Conservation (phyloP, 225 moss, liverwort and hornwort species). For the Sphagnum tenellum region DNA sequence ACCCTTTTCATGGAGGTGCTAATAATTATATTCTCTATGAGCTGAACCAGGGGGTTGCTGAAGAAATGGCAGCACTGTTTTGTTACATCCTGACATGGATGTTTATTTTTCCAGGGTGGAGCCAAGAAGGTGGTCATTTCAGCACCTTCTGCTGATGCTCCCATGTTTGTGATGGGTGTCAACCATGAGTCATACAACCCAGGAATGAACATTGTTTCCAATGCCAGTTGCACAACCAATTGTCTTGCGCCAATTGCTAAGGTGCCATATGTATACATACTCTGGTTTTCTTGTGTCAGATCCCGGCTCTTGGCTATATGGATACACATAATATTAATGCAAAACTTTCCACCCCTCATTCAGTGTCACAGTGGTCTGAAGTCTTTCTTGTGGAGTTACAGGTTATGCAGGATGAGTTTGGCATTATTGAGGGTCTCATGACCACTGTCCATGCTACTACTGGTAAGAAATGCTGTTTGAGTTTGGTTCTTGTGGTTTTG, state of each 20-base stretch:
- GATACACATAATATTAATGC: too few relatives aligned
- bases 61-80: neutral
- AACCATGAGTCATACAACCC: constrained; percentile 58
- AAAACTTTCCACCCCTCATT: too few relatives aligned
- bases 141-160: constrained; percentile 87
- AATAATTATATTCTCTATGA: neutral
- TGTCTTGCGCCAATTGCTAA: constrained; percentile 94
- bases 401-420: constrained; percentile 70
- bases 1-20: neutral
- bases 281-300: too few relatives aligned
- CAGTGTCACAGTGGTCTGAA: too few relatives aligned
- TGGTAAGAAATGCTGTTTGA: constrained; percentile 17
- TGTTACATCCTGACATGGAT: too few relatives aligned
- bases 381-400: constrained; percentile 1
- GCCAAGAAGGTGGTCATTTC: constrained; percentile 96
- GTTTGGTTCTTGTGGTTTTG: too few relatives aligned
- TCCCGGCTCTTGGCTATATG: too few relatives aligned
- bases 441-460: constrained; percentile 93
- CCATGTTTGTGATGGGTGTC: constrained; percentile 96
- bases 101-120: constrained; percentile 34
- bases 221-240: constrained; percentile 95
- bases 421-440: constrained; percentile 86
- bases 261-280: constrained; percentile 10
- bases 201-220: constrained; percentile 74
- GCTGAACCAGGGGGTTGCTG: too few relatives aligned